A percentile compares a stretch with the other conserved stretches of the same genome.
Conservation (phyloP, 2,329 filamentous ascomycete genomes). For the Monosporascus sp. region DNA sequence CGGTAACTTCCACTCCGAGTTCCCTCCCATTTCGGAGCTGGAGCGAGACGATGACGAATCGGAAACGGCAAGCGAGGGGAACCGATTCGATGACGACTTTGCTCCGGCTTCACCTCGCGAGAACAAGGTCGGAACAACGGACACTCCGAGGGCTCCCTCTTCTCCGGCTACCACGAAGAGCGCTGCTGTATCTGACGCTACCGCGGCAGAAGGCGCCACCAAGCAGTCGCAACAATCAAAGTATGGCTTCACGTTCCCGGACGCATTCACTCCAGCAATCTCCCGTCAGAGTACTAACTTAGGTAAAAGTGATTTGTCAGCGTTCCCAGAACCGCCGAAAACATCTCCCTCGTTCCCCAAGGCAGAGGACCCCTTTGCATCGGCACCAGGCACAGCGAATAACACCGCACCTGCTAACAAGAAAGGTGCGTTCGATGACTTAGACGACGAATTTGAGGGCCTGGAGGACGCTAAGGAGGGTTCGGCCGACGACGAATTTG, state of each 20-base stretch:
- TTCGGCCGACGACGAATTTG: slow-evolving; percentile 73
- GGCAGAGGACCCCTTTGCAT: slow-evolving; percentile 27
- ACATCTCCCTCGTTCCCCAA: slow-evolving; percentile 31
- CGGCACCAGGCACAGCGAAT: slow-evolving; percentile 30
- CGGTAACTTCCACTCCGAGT: slow-evolving; percentile 66
- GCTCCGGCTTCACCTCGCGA: slow-evolving; percentile 53
- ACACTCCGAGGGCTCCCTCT: slow-evolving; percentile 18
- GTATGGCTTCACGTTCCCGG: slow-evolving; percentile 18
- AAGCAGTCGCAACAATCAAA: slow-evolving; percentile 22
- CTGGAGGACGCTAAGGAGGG: slow-evolving; percentile 81
- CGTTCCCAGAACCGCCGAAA: slow-evolving; percentile 27
- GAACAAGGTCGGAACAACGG: slow-evolving; percentile 27
- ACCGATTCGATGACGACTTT: slow-evolving; percentile 93
- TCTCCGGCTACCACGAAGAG: slow-evolving; percentile 25
- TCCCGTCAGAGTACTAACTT: slow-evolving; percentile 15
- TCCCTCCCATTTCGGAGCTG: slow-evolving; percentile 88
- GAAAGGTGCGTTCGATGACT: slow-evolving; percentile 63
- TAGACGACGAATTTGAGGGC: slow-evolving; percentile 76
- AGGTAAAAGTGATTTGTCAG: slow-evolving; percentile 21
- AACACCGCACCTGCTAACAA: slow-evolving; percentile 29
- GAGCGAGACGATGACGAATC: slow-evolving; percentile 81
- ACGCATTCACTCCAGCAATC: background rate
- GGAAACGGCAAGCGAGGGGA: slow-evolving; percentile 70
- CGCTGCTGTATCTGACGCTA: slow-evolving; percentile 20
- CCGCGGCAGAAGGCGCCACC: slow-evolving; percentile 11